Evolutionary conservation across 2,329 filamentous ascomycete genomes (phyloP).

Genomic region (Ceratocystis diversiconidia): DNA sequence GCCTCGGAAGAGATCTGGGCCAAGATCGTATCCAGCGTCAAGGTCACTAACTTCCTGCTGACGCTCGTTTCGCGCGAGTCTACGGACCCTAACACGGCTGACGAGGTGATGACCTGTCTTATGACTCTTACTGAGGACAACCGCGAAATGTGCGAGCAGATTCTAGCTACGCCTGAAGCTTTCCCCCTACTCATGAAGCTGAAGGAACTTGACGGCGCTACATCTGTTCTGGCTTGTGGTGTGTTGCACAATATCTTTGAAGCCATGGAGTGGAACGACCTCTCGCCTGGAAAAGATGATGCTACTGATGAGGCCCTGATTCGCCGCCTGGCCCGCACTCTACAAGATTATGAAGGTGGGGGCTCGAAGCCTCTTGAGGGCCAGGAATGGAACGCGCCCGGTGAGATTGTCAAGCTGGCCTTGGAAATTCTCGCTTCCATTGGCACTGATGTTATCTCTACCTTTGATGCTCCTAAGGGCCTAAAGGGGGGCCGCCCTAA

Average conservation of each 20-base stretch:
- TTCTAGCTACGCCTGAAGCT: slow-evolving; percentile 37
- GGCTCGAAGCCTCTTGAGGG: slow-evolving; percentile 12
- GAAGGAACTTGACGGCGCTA: slow-evolving; percentile 33
- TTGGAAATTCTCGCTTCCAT: slow-evolving; percentile 52
- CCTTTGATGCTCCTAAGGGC: slow-evolving; percentile 26
- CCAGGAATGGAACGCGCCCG: slow-evolving; percentile 27
- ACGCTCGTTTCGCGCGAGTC: slow-evolving; percentile 32
- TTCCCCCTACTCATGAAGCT: slow-evolving; percentile 37
- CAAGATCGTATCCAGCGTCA: slow-evolving; percentile 35
- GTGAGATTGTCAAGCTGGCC: slow-evolving; percentile 39
- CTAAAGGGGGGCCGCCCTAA: slow-evolving; percentile 20
- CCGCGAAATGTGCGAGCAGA: slow-evolving; percentile 34
- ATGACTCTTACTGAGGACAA: slow-evolving; percentile 49
- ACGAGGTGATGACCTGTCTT: slow-evolving; percentile 34
- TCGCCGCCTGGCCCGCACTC: slow-evolving; percentile 29
- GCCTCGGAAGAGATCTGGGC: slow-evolving; percentile 47
- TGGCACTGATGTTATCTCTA: slow-evolving; percentile 42
- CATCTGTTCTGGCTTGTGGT: slow-evolving; percentile 43
- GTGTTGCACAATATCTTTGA: slow-evolving; percentile 49
- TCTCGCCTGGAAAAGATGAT: slow-evolving; percentile 33
- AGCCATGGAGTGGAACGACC: slow-evolving; percentile 38
- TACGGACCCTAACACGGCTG: slow-evolving; percentile 30
- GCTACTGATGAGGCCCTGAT: slow-evolving; percentile 39
- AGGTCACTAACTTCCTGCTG: slow-evolving; percentile 41
- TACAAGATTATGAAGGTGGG: slow-evolving; percentile 24